A percentile compares a stretch with the other conserved stretches of the same genome.
Evolutionary conservation across 345 rosid genomes (phyloP).

Genomic region (Salix caprea): DNA sequence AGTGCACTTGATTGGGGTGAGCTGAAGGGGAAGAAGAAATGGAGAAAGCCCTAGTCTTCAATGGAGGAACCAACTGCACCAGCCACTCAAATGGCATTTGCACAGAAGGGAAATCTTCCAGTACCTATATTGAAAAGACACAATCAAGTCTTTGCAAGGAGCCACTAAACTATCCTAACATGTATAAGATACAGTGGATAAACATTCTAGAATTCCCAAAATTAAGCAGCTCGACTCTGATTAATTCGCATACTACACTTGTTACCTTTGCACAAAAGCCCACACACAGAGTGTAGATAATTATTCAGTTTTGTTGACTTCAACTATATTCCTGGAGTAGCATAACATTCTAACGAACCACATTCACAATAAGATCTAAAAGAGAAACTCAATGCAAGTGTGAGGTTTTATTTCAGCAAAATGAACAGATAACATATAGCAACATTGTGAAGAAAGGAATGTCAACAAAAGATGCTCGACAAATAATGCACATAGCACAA

Average conservation of each 20-base stretch:
- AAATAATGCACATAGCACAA: slow-evolving; percentile 6
- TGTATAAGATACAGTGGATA: background rate
- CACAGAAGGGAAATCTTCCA: slow-evolving; percentile 93
- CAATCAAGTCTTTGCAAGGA: background rate
- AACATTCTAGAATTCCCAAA: background rate
- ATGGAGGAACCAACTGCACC: slow-evolving; percentile 83
- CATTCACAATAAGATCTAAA: no score
- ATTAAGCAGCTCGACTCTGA: background rate
- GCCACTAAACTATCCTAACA: background rate
- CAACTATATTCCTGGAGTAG: no score
- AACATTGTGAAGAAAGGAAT: background rate
- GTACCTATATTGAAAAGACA: slow-evolving; percentile 43
- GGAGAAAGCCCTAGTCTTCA: slow-evolving; percentile 81
- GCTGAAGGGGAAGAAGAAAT: slow-evolving; percentile 81
- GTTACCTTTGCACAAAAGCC: background rate
- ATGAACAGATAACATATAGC: background rate
- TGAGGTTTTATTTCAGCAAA: background rate
- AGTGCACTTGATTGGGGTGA: slow-evolving; percentile 77
- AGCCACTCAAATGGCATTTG: slow-evolving; percentile 92
- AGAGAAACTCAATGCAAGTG: no score
- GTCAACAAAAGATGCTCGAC: background rate
- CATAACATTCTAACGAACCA: no score
- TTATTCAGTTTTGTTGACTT: no score
- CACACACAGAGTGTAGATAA: background rate
- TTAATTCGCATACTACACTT: background rate